Conservation (phyloP, 139 green algal genomes). For the Parachlorella kessleri region DNA sequence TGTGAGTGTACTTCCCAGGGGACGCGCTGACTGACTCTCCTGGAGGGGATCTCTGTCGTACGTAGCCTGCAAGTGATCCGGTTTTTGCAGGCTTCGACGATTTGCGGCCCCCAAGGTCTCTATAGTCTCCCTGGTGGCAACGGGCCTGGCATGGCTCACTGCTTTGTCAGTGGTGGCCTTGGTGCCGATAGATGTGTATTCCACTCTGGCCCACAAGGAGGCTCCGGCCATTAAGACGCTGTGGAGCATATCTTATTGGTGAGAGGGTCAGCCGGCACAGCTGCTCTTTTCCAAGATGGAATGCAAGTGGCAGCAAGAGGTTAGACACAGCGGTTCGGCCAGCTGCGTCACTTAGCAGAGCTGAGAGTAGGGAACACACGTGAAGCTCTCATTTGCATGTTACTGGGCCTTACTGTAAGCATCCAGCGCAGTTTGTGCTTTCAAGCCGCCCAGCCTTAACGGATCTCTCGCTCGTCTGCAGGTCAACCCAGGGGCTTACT, state of each 20-base stretch:
- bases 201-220: constrained; percentile 41
- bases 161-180: constrained; percentile 84
- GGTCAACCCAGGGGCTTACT: constrained; percentile 79
- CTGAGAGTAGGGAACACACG: neutral
- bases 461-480: constrained; percentile 23
- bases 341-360: too few relatives aligned
- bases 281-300: too few relatives aligned
- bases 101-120: constrained; percentile 66
- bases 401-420: too few relatives aligned
- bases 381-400: too few relatives aligned
- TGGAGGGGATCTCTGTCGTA: too few relatives aligned
- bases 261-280: neutral
- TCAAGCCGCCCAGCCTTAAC: neutral
- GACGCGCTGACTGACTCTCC: too few relatives aligned
- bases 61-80: too few relatives aligned
- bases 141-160: constrained; percentile 81
- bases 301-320: too few relatives aligned
- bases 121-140: constrained; percentile 50
- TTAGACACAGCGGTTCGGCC: too few relatives aligned
- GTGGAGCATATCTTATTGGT: constrained; percentile 82
- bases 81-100: constrained; percentile 1
- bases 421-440: too few relatives aligned
- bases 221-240: constrained; percentile 48
- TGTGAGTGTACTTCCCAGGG: constrained; percentile 25
- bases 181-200: constrained; percentile 84